phyloP scores from a whole-genome alignment of 345 rosid species.

The Eucalyptus marginata region DNA sequence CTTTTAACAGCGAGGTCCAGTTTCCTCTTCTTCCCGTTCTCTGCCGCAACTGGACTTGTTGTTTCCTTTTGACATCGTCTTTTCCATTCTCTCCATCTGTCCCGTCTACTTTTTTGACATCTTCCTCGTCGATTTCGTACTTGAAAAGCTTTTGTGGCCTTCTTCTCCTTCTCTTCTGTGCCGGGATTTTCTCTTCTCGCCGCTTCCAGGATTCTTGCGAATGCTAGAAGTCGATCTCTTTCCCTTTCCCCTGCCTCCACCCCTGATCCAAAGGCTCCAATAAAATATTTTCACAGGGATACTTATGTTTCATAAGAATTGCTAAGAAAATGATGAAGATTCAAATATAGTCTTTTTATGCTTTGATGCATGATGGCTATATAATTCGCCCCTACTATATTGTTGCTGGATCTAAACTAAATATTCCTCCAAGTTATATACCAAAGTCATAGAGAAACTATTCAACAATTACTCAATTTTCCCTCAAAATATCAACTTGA shows the following conservation, averaged over 20 bases:
- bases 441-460: no score
- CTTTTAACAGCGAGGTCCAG: slow-evolving; percentile 23
- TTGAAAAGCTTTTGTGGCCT: slow-evolving; percentile 53
- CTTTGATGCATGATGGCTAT: no score
- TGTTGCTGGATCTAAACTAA: no score
- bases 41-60: slow-evolving; percentile 19
- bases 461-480: no score
- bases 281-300: not conserved
- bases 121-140: slow-evolving; percentile 42
- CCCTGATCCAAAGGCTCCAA: slow-evolving; percentile 12
- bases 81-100: slow-evolving; percentile 40
- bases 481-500: no score
- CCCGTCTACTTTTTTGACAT: slow-evolving; percentile 28
- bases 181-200: slow-evolving; percentile 55
- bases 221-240: slow-evolving; percentile 28
- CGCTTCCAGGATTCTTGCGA: slow-evolving; percentile 40
- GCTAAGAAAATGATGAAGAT: no score
- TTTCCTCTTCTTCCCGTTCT: slow-evolving; percentile 58
- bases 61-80: slow-evolving; percentile 13
- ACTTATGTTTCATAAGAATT: no score
- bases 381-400: no score
- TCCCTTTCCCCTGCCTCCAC: slow-evolving; percentile 70
- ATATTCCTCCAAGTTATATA: no score
- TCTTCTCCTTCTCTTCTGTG: slow-evolving; percentile 46
- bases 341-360: no score